These are phyloP conservation scores for Fraxinus sp. DNA, from an alignment of 305 asterid species.

Conservation along the genomic window DNA sequence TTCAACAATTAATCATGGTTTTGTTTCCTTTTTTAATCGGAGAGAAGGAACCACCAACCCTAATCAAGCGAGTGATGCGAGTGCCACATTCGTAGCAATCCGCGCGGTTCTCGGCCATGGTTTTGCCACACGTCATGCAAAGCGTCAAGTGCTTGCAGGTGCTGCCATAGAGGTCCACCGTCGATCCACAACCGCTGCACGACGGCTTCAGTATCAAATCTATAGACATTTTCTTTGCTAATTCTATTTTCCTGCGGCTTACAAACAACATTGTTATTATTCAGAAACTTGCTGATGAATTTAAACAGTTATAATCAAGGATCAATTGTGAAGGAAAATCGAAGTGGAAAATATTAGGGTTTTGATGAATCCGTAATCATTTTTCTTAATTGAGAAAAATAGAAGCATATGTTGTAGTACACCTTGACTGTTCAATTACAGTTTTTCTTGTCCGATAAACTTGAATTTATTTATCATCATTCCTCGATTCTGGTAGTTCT, in stretches of 20 bases:
- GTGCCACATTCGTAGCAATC: conserved; percentile 81
- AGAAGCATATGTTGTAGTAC: not conserved
- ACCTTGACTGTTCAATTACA: not conserved
- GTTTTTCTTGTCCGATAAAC: not conserved
- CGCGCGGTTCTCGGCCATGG: conserved; percentile 63
- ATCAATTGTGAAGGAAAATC: not conserved
- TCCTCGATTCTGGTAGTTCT: conserved; percentile 13
- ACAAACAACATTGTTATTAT: not conserved
- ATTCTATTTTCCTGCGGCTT: conserved; percentile 23
- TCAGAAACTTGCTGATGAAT: not conserved
- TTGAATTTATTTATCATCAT: not conserved
- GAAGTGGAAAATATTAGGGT: conserved; percentile 23
- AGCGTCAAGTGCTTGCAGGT: conserved; percentile 91
- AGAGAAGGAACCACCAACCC: conserved; percentile 43
- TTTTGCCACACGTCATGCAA: conserved; percentile 76
- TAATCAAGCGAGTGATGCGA: conserved; percentile 70
- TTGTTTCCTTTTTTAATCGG: not conserved
- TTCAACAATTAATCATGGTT: not conserved
- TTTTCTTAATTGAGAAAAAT: not conserved
- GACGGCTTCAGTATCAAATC: conserved; percentile 87
- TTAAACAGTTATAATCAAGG: not conserved
- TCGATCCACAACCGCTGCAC: conserved; percentile 81
- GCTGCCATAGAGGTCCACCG: conserved; percentile 83
- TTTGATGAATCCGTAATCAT: not conserved
- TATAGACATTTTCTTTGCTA: conserved; percentile 38